Conservation (phyloP, 148 eudicot species). For the Camellia lanceoleosa region DNA sequence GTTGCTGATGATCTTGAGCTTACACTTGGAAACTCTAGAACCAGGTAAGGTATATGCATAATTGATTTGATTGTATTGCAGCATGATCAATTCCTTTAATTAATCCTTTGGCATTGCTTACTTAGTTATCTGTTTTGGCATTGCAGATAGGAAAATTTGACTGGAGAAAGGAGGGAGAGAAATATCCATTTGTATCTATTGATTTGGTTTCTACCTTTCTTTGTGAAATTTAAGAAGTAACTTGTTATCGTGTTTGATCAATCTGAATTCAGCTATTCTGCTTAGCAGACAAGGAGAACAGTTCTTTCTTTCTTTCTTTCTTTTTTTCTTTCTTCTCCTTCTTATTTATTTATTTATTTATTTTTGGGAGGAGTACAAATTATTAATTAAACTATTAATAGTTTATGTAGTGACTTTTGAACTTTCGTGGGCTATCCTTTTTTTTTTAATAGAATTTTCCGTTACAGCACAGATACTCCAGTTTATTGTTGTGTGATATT, state of each 20-base stretch:
- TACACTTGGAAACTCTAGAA: conserved; percentile 71
- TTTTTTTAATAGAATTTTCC: neutral
- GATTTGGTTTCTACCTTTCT: conserved; percentile 14
- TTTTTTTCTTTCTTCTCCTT: neutral
- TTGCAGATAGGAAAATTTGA: conserved; percentile 26
- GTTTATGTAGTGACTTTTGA: neutral
- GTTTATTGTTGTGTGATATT: conserved; percentile 18
- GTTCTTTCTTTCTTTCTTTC: neutral
- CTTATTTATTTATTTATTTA: neutral
- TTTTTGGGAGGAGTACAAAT: neutral
- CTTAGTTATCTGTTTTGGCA: conserved; percentile 6
- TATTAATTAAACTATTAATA: neutral
- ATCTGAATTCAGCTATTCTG: conserved; percentile 14
- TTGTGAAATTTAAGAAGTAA: conserved; percentile 9
- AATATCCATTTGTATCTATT: conserved; percentile 11
- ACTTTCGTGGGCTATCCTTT: neutral
- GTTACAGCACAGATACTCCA: conserved; percentile 19
- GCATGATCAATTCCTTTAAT: too few species aligned
- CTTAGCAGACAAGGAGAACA: neutral
- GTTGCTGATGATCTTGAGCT: conserved; percentile 96
- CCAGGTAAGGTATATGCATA: conserved; percentile 33
- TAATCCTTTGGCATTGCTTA: neutral
- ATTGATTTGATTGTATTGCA: too few species aligned
- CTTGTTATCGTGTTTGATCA: conserved; percentile 6
- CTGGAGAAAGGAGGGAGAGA: conserved; percentile 7